A percentile compares a stretch with the other conserved stretches of the same genome.
phyloP scores from a whole-genome alignment of 1,139 yeast genomes.

The Kurtzmaniella quercitrusa region DNA sequence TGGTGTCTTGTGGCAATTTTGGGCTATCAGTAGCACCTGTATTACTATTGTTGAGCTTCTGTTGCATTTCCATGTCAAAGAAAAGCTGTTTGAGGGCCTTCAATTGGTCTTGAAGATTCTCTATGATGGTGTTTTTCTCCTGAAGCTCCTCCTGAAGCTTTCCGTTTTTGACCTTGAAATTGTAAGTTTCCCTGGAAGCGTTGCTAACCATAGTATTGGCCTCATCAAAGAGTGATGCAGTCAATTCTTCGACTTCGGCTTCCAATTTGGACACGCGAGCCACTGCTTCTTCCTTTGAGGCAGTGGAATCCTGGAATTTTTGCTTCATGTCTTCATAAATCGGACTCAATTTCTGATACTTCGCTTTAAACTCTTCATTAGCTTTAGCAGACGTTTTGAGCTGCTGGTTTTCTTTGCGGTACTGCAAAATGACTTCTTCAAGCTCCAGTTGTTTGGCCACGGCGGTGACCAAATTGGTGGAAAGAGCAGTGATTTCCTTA shows the following conservation, averaged over 20 bases:
- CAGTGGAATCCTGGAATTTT: conserved; percentile 29
- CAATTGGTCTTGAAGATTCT: conserved; percentile 65
- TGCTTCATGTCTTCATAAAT: conserved; percentile 28
- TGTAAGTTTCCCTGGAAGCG: conserved; percentile 60
- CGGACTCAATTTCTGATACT: conserved; percentile 27
- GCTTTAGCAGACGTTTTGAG: conserved; percentile 19
- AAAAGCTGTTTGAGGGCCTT: conserved; percentile 60
- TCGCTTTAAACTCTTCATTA: conserved; percentile 17
- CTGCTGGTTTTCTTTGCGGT: conserved; percentile 28
- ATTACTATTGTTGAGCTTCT: conserved; percentile 12
- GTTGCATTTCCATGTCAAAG: conserved; percentile 32
- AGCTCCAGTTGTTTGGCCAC: conserved; percentile 55
- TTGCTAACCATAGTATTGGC: conserved; percentile 77
- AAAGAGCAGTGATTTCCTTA: conserved; percentile 51
- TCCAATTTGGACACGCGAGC: conserved; percentile 55
- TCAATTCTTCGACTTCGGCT: conserved; percentile 72
- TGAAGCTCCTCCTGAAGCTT: conserved; percentile 62
- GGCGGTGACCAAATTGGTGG: conserved; percentile 59
- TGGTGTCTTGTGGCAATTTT: not conserved
- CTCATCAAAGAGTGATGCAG: conserved; percentile 71
- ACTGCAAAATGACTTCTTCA: conserved; percentile 37
- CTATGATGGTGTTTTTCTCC: conserved; percentile 70
- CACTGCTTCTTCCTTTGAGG: conserved; percentile 48
- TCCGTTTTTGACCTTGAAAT: conserved; percentile 48
- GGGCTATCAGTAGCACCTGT: conserved; percentile 6